These are phyloP conservation scores for Candida ficus DNA, from an alignment of 805 yeast species.

Conservation along the genomic window DNA sequence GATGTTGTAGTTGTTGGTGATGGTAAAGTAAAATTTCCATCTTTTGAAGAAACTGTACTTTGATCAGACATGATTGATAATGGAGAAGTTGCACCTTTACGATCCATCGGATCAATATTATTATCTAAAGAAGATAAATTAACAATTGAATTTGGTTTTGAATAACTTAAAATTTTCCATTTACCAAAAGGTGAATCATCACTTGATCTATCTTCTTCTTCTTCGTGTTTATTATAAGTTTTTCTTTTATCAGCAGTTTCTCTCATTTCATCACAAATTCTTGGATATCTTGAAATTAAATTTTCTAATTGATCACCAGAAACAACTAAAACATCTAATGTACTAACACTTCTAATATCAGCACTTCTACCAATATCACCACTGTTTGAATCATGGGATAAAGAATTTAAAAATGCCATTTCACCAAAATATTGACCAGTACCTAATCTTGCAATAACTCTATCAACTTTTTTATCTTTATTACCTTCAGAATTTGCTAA, in stretches of 20 bases:
- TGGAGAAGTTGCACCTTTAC: constrained; percentile 8
- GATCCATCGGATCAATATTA: constrained; percentile 5
- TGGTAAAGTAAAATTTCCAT: neutral
- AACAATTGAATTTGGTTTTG: neutral
- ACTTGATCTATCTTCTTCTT: constrained; percentile 7
- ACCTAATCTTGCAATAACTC: constrained; percentile 51
- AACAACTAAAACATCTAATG: constrained; percentile 56
- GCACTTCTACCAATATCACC: constrained; percentile 43
- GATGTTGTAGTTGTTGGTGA: neutral
- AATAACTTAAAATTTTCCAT: constrained; percentile 21
- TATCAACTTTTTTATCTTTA: constrained; percentile 28
- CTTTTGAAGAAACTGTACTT: neutral
- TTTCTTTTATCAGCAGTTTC: constrained; percentile 53
- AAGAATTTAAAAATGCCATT: constrained; percentile 56
- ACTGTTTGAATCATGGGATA: constrained; percentile 25
- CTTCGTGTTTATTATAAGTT: constrained; percentile 23
- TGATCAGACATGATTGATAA: neutral
- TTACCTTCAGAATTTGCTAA: constrained; percentile 16
- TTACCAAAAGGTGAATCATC: constrained; percentile 18
- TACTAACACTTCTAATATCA: constrained; percentile 54
- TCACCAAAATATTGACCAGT: constrained; percentile 72
- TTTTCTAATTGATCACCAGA: constrained; percentile 48
- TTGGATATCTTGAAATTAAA: constrained; percentile 55
- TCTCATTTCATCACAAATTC: constrained; percentile 53
- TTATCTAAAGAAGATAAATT: neutral